Base-by-base conservation (phyloP, 352 stramenopile genomes). In the Phytophthora cajani region DNA sequence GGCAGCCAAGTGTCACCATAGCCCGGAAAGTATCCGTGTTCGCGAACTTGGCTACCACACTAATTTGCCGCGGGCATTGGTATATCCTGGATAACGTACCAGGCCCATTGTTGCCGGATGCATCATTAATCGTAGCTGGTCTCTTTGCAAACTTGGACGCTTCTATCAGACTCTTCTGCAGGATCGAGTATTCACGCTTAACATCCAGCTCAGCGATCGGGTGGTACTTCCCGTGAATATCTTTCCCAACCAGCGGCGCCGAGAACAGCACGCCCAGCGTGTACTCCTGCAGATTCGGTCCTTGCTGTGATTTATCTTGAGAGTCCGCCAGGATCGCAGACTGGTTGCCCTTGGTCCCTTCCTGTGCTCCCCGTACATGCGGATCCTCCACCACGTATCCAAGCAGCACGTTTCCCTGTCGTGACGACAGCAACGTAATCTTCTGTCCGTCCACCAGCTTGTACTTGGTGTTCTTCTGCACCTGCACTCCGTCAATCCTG, bases 191-290 rank as follows among this genome's bases (percentile, higher is more conserved):
- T 67, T 94, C 87, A 6, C 86, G 81, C 59, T 88, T 89, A n/a
- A 94, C 84, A 25, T 93, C 87, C 33, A 94, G 65, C 44, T 93
- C 85, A 17, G 94, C 91, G 67, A 98, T 98, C 19, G 95, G 92
- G 63, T 97, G 89, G 25, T 98, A 92, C 62, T 91, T 90, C 40
- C 91, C 91, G 44, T 95, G 75, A 17, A 91, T 83, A 71, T 98
- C 94, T 66, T 93, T 93, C 27, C 92, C 96, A 5, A 98, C 96
- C 17, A 99, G 74, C 4, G 96, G 96, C 1, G 92, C 90, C 4
- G 95, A 97, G 67, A 99, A 98, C 27, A 99, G 69, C n/a, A 98
- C 93, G 17, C 91, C 93, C 8, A 98, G 86, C 9, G 87, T 96
- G 57, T 97, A 88, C 54, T 93, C 81, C 44, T 91, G 82, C 0